Evolutionary conservation across 306 rosid genomes (phyloP), one percentile per base, ranked within the genome.

Genomic region (Castanea sativa): DNA sequence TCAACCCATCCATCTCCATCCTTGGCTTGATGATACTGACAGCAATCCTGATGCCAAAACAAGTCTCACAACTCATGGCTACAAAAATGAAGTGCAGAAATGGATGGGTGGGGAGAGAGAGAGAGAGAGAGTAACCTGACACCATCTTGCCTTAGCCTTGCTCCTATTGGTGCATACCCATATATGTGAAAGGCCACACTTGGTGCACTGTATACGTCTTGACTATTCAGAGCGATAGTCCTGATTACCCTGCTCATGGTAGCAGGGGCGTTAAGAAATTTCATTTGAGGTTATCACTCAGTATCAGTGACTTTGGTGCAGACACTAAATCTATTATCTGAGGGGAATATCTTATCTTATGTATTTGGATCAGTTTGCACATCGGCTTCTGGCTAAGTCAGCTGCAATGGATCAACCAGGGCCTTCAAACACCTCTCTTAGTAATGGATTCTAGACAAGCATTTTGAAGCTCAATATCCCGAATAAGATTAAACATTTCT

Each of bases 1-100:
- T 93, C 98, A n/a, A 96, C 93, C 99, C 99, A 96, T 61, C 99
- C 99, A 84, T 96, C 99, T 79, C 99, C 99, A 80, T 96, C 99
- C 85, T 91, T 93, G 30, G 99, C 99, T 82, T 93, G 98, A 87
- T 96, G 98, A 89, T 91, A 92, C 89, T 96, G 99, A 81, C 98
- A 77, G 83, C 99, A 96, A 76, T 93, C 99, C 99, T 95, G 87
- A 57, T 76, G 49, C 74, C 89, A 76, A 59, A 79, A 76, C 70
- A 73, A 76, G 78, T 77, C 60, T 51, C 58, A 72, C 15, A 82
- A 80, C 55, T 55, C 79, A 79, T 63, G 52, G 52, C 61, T 21
- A 57, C 57, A 84, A 75, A 78, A 69, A 79, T 20, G 53, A 61
- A 30, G 41, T 16, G 43, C 21, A 30, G 16, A 21, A 72, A 41